phyloP scores from a whole-genome alignment of 768 basidiomycete genomes.

The Pulveroboletus sp. region DNA sequence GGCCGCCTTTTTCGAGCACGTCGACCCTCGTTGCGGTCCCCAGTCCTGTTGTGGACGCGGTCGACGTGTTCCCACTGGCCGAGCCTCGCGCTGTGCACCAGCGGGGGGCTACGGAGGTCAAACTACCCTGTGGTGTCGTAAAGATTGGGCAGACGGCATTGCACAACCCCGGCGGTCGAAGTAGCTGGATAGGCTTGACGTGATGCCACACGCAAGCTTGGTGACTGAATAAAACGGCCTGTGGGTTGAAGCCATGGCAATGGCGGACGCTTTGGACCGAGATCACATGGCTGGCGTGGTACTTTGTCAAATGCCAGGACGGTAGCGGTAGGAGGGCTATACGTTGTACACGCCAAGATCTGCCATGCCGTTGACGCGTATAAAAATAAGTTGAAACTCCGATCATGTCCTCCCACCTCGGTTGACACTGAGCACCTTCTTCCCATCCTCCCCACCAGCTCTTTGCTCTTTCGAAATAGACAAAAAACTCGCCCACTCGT shows the following conservation, averaged over 20 bases:
- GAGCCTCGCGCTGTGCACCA: slow-evolving; percentile 11
- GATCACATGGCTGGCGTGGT: no score
- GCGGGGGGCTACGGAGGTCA: slow-evolving; percentile 6
- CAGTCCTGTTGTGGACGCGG: slow-evolving; percentile 71
- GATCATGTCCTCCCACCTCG: slow-evolving; percentile 10
- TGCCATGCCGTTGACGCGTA: no score
- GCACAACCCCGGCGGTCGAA: slow-evolving; percentile 86
- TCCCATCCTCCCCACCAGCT: slow-evolving; percentile 1
- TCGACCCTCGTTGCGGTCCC: slow-evolving; percentile 34
- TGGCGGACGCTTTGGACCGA: no score
- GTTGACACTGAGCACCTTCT: not conserved
- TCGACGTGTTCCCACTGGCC: slow-evolving; percentile 37
- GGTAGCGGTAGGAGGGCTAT: no score
- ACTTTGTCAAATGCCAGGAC: no score
- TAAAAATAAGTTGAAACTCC: slow-evolving; percentile 28
- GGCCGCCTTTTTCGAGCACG: slow-evolving; percentile 26
- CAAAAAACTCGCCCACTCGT: slow-evolving; percentile 14
- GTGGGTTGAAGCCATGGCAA: no score
- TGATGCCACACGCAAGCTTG: not conserved
- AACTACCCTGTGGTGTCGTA: slow-evolving; percentile 44
- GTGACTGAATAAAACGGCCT: no score
- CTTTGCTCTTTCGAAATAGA: not conserved
- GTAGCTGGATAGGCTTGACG: slow-evolving; percentile 85
- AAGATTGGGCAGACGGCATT: slow-evolving; percentile 94
- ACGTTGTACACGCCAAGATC: no score